phyloP scores from a whole-genome alignment of 108 stramenopile species.

The Nannochloropsis oceanica region DNA sequence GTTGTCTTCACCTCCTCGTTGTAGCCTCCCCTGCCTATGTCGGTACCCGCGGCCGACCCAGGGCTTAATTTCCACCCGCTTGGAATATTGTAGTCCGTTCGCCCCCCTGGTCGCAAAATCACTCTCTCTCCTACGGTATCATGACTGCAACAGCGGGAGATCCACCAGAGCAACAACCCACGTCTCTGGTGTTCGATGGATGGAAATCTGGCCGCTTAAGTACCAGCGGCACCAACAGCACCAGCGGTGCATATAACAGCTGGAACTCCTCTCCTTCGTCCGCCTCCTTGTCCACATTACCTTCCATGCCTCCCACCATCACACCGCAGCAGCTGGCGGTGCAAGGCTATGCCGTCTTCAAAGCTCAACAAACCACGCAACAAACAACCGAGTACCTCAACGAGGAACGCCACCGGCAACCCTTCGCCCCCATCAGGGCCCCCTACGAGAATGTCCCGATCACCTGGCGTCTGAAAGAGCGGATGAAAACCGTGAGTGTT shows the following conservation, averaged over 20 bases:
- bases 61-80: no score
- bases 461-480: conserved; percentile 71
- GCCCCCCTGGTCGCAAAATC: no score
- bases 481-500: conserved; percentile 81
- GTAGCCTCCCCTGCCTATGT: no score
- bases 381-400: neutral
- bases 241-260: neutral
- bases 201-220: neutral
- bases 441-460: neutral
- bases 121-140: no score
- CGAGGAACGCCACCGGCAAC: neutral
- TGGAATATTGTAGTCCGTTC: no score
- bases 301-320: neutral
- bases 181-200: no score
- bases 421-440: neutral
- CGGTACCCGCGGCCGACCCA: no score
- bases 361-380: neutral
- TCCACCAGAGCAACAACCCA: no score
- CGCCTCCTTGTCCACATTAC: neutral
- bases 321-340: neutral
- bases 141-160: no score
- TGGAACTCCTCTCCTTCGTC: neutral
- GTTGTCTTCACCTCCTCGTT: no score
- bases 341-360: neutral
- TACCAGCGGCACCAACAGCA: neutral